Conservation (phyloP, 2,329 filamentous ascomycete species). For the Aspergillus viridinutans region DNA sequence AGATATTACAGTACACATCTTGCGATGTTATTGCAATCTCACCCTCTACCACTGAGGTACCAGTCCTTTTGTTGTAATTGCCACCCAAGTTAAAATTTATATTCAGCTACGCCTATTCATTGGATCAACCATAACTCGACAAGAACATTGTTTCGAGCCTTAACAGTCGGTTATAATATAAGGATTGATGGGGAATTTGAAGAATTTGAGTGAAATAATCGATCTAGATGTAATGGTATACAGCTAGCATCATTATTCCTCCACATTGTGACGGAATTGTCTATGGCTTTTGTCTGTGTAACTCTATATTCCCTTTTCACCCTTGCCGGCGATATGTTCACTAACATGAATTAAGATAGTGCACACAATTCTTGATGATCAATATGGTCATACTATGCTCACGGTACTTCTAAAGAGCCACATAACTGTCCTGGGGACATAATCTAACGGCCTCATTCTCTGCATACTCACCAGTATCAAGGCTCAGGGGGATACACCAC, state of each 20-base stretch:
- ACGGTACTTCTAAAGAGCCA: too few species aligned
- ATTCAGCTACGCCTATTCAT: background rate
- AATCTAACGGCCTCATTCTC: too few species aligned
- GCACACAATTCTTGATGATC: too few species aligned
- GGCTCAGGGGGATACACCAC: slow-evolving; percentile 57
- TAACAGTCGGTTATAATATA: background rate
- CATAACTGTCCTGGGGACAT: too few species aligned
- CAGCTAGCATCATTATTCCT: background rate
- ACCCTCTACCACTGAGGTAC: background rate
- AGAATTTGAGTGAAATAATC: background rate
- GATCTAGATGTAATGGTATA: background rate
- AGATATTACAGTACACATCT: background rate
- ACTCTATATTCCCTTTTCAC: background rate
- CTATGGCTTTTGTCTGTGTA: background rate
- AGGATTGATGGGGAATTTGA: background rate
- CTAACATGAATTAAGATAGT: background rate
- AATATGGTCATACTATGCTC: too few species aligned
- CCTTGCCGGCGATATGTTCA: rapidly evolving
- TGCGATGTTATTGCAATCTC: background rate
- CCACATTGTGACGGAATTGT: too few species aligned
- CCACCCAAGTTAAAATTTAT: background rate
- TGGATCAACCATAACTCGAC: background rate
- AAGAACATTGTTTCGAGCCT: background rate
- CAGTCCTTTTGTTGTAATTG: background rate
- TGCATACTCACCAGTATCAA: background rate